These are phyloP conservation scores for Talaromyces sp. DNA, from an alignment of 2,329 filamentous ascomycete species.

Conservation along the genomic window DNA sequence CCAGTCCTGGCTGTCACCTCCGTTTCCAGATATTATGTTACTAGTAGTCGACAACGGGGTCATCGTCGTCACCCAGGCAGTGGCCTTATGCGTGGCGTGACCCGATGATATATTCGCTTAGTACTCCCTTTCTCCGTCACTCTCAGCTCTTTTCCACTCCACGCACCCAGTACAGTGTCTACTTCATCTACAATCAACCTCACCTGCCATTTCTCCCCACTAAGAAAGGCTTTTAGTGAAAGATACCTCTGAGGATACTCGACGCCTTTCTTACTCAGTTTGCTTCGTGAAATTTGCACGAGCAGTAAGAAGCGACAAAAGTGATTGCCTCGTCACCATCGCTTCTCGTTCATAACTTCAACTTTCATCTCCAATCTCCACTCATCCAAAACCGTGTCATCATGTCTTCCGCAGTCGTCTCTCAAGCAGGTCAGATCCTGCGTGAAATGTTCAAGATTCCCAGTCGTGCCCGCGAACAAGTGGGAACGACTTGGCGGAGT, in stretches of 20 bases:
- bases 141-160: neutral
- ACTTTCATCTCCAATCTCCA: neutral
- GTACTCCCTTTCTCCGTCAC: neutral
- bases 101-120: neutral
- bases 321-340: neutral
- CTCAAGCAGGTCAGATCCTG: conserved; percentile 18
- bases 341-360: neutral
- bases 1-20: neutral
- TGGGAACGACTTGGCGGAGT: conserved; percentile 11
- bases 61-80: neutral
- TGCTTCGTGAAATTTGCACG: too few relatives aligned
- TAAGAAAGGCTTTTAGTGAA: neutral
- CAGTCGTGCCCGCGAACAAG: conserved; percentile 16
- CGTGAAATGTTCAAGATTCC: conserved; percentile 19
- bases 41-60: neutral
- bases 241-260: neutral
- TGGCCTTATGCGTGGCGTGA: neutral
- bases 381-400: neutral
- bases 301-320: neutral
- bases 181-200: neutral
- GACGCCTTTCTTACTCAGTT: neutral
- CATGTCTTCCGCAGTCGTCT: conserved; percentile 17
- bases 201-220: neutral
- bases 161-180: neutral
- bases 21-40: neutral